Percentiles rank a stretch among this genome's conserved stretches.
These are phyloP conservation scores for Candida takata DNA, from an alignment of 805 yeast species.

Conservation along the genomic window DNA sequence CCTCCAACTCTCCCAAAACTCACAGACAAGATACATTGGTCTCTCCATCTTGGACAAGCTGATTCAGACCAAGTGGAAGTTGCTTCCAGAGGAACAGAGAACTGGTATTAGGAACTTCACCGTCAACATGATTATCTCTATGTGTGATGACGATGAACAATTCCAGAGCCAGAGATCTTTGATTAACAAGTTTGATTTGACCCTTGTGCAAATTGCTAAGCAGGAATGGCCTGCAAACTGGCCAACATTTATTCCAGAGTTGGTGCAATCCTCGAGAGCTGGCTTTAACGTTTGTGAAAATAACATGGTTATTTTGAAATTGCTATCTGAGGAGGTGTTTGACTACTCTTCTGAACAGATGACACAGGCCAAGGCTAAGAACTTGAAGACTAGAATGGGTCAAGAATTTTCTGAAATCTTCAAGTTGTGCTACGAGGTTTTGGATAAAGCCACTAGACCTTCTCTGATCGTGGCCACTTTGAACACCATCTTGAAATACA, in stretches of 20 bases:
- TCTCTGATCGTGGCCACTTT: slow-evolving; percentile 80
- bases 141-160: slow-evolving; percentile 76
- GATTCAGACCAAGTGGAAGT: slow-evolving; percentile 90
- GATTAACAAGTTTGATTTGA: slow-evolving; percentile 88
- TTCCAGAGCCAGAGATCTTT: slow-evolving; percentile 72
- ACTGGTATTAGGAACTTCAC: slow-evolving; percentile 90
- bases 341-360: slow-evolving; percentile 93
- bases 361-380: slow-evolving; percentile 91
- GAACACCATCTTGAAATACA: slow-evolving; percentile 71
- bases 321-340: slow-evolving; percentile 91
- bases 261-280: slow-evolving; percentile 75
- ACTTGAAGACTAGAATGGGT: slow-evolving; percentile 75
- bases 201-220: slow-evolving; percentile 87
- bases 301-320: slow-evolving; percentile 86
- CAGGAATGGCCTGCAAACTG: slow-evolving; percentile 99
- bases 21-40: slow-evolving; percentile 91
- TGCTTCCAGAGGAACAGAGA: slow-evolving; percentile 82
- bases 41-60: slow-evolving; percentile 82
- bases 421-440: slow-evolving; percentile 86
- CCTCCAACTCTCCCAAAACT: slow-evolving; percentile 64
- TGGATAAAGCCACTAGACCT: slow-evolving; percentile 83
- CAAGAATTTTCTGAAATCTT: slow-evolving; percentile 91
- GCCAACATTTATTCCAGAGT: slow-evolving; percentile 95
- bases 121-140: slow-evolving; percentile 85
- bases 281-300: slow-evolving; percentile 94